Conservation (phyloP, 1,284 basidiomycete species). For the Heterobasidion parviporum region DNA sequence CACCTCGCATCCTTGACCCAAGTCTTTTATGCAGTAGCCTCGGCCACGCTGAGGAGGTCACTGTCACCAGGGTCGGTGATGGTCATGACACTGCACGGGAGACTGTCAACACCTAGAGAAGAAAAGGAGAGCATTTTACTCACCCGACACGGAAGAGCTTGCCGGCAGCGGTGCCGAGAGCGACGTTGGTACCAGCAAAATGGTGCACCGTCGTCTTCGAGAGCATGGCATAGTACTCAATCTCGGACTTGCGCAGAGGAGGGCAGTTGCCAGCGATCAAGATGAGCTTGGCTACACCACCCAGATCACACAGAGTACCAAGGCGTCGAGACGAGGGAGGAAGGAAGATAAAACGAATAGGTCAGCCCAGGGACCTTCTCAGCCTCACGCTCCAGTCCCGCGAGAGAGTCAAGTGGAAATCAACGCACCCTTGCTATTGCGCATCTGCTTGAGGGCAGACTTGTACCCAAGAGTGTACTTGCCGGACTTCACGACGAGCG, state of each 20-base stretch:
- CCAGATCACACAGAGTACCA: constrained; percentile 8
- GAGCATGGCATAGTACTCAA: constrained; percentile 99
- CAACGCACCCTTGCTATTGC: constrained; percentile 90
- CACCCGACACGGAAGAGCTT: constrained; percentile 99
- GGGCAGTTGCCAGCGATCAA: constrained; percentile 99
- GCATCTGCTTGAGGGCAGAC: constrained; percentile 97
- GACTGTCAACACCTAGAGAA: not conserved
- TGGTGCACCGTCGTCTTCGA: constrained; percentile 97
- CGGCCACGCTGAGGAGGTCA: constrained; percentile 79
- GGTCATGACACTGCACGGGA: constrained; percentile 78
- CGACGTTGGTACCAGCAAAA: constrained; percentile 94
- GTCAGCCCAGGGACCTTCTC: constrained; percentile 90
- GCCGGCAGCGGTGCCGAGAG: constrained; percentile 97
- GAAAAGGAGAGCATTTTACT: constrained; percentile 21
- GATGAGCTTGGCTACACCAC: constrained; percentile 84
- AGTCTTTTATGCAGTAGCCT: constrained; percentile 44
- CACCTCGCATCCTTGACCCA: not conserved
- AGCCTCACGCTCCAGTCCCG: constrained; percentile 94
- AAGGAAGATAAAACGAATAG: constrained; percentile 8
- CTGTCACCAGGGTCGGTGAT: constrained; percentile 96
- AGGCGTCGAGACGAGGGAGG: not conserved
- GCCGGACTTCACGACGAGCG: constrained; percentile 97
- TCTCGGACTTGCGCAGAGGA: constrained; percentile 97
- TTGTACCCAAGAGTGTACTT: constrained; percentile 95
- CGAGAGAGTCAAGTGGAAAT: constrained; percentile 33